Evolutionary conservation across 2,329 filamentous ascomycete genomes (phyloP), one percentile per base, ranked within the genome.

Genomic region (Pestalotiopsis sp.): DNA sequence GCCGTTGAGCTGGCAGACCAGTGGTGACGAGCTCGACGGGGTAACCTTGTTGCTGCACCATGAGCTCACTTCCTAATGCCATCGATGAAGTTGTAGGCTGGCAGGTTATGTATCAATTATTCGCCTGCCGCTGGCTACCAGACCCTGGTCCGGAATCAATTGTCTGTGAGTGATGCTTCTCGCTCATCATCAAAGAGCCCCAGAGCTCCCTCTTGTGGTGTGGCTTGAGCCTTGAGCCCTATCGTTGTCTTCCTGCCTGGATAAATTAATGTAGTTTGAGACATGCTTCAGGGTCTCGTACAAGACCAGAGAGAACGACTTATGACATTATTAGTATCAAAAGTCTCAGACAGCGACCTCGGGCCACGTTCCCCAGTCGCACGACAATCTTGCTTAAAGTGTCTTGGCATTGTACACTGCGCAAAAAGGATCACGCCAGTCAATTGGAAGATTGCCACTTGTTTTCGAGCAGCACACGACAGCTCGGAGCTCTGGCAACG

Each of bases 1-100:
- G 57, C 30, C n/a, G 26, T 35, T 40, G 35, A 58, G 64, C 35
- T 66, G 59, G 52, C 26, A 22, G 17, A 22, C 44, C 14, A n/a
- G n/a, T 44, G 22, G 38, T 22, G 11, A 44, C 39, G 48, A 64
- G 14, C 59, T 67, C 40, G 66, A 67, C 59, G 52, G 66, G 24
- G 63, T n/a, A 40, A 56, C 65, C 66, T 44, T 63, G 66, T 67
- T 63, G 48, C 64, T 66, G 66, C 66, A 65, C 40, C 14, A 20
- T n/a, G 17, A 52, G 44, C 44, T 52, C 44, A 52, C n/a, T 52
- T 52, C 44, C 17, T 52, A n/a, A n/a, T 52, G 44, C 20, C 20
- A 48, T n/a, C n/a, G 6, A 52, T 52, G 44, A 9, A 52, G 20
- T 52, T 52, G 14, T n/a, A 52, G 6, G 44, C 20, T 9, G 17